Evolutionary conservation across 2,329 filamentous ascomycete species (phyloP), one percentile per base, ranked within the genome.

Genomic region (Colletotrichum coccodes): DNA sequence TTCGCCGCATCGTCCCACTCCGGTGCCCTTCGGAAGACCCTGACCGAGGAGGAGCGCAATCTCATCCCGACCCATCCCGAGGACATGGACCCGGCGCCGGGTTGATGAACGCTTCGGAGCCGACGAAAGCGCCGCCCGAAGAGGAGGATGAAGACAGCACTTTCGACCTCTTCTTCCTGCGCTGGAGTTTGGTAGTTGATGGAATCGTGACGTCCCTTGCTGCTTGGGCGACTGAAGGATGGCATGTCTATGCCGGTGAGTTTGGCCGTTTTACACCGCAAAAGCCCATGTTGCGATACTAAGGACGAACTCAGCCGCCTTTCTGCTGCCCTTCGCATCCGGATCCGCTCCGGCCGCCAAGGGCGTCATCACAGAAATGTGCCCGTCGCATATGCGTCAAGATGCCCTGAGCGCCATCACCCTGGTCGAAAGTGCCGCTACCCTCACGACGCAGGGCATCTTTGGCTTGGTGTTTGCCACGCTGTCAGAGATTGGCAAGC

Each of bases 291-390:
- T 12, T 21, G 5, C 8, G 6, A 30, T n/a, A 34, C 9, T 5
- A 32, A 54, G 60, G 0, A 59, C 3, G 0, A 4, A 34, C n/a
- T 0, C 66, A 85, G 87, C 91, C 1, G 90, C 90, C 0, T 85
- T 88, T 30, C 75, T 93, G 1, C 82, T 94, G 0, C 91, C 91
- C 0, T 87, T 93, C 34, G 90, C 89, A 0, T 91, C 91, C 0
- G 91, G 91, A 0, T 91, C 91, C 0, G 91, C 90, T 0, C 86
- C 90, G 0, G 90, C 91, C 0, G 90, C 90, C 1, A 94, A 93
- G 72, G 91, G 91, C 0, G 89, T 91, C n/a, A 92, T 93, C 68
- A 86, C 92, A 0, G 87, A 91, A 64, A 91, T 93, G 90, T 90
- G 90, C 50, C 81, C 89, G 0, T 82, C 87, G 1, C 83, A 83